A percentile compares a stretch with the other conserved stretches of the same genome.
Conservation (phyloP, 176 grass and related monocot species). For the Olyra latifolia region DNA sequence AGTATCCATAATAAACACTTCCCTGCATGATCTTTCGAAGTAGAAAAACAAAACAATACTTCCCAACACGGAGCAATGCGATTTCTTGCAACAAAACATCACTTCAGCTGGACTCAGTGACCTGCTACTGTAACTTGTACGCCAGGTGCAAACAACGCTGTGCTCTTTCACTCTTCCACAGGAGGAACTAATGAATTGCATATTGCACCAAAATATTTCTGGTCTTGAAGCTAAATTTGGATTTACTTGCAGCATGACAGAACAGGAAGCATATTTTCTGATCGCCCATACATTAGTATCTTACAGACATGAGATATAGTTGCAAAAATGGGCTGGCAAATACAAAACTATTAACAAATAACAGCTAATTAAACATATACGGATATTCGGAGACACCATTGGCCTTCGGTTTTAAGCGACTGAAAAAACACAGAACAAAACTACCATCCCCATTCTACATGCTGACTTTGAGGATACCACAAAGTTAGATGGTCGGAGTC, state of each 20-base stretch:
- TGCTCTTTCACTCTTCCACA: neutral
- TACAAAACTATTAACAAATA: conserved; percentile 24
- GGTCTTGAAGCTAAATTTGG: neutral
- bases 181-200: neutral
- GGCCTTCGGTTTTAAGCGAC: conserved; percentile 14
- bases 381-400: conserved; percentile 11
- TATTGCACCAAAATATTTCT: neutral
- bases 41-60: no score
- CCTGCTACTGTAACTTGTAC: neutral
- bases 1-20: neutral
- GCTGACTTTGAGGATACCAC: conserved; percentile 28
- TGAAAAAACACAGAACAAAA: neutral
- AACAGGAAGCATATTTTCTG: conserved; percentile 4
- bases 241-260: neutral
- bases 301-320: conserved; percentile 27
- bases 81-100: neutral
- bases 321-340: conserved; percentile 7
- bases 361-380: conserved; percentile 11
- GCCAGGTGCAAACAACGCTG: neutral
- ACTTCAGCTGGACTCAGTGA: no score
- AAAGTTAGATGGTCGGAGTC: conserved; percentile 27
- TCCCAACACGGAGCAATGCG: neutral
- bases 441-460: conserved; percentile 34
- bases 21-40: neutral
- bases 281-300: conserved; percentile 23